A percentile compares a stretch with the other conserved stretches of the same genome.
These are phyloP conservation scores for Coprinopsis strossmayeri DNA, from an alignment of 768 basidiomycete genomes.

Conservation along the genomic window DNA sequence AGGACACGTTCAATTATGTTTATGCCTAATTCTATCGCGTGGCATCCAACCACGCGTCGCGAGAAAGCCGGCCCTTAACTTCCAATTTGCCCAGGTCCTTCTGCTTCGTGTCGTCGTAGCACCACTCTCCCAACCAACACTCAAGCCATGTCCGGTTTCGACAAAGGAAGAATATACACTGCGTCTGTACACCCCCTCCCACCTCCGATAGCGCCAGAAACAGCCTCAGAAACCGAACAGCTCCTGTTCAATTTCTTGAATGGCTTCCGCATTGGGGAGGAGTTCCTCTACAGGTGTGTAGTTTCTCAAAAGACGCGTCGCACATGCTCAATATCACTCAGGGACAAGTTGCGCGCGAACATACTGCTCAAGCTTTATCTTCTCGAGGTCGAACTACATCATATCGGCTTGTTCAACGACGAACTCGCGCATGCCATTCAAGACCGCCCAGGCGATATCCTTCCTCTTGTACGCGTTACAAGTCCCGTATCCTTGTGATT, in stretches of 20 bases:
- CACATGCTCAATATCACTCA: slow-evolving; percentile 19
- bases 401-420: slow-evolving; percentile 82
- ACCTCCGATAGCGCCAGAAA: slow-evolving; percentile 51
- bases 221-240: slow-evolving; percentile 76
- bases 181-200: slow-evolving; percentile 71
- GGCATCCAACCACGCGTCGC: slow-evolving; percentile 17
- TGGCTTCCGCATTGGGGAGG: slow-evolving; percentile 81
- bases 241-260: slow-evolving; percentile 81
- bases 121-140: slow-evolving; percentile 5
- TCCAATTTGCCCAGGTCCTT: slow-evolving; percentile 17
- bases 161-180: slow-evolving; percentile 73
- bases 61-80: slow-evolving; percentile 29
- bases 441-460: slow-evolving; percentile 80
- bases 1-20: slow-evolving; percentile 18
- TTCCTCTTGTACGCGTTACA: slow-evolving; percentile 66
- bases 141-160: slow-evolving; percentile 76
- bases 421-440: slow-evolving; percentile 90
- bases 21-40: not conserved
- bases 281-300: slow-evolving; percentile 84
- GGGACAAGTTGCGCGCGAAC: slow-evolving; percentile 87
- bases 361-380: slow-evolving; percentile 82
- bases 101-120: too few relatives aligned
- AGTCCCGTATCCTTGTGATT: not conserved
- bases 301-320: not conserved
- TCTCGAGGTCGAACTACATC: slow-evolving; percentile 80